Percentiles rank a stretch among this genome's conserved stretches.
phyloP scores from a whole-genome alignment of 495 filamentous ascomycete genomes.

The Hypoxylon lenormandii region DNA sequence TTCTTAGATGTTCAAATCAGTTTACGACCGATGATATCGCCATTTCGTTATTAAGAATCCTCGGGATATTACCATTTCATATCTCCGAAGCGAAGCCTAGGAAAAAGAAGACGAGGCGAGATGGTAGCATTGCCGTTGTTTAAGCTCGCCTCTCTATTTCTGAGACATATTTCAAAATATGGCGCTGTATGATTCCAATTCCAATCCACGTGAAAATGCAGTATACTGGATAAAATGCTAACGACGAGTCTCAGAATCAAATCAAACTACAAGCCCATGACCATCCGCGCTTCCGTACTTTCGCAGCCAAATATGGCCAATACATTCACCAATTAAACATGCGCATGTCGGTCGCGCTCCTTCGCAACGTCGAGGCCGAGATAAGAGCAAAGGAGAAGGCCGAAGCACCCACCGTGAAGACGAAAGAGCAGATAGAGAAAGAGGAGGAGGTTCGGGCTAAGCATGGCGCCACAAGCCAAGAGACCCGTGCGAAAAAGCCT shows the following conservation, averaged over 20 bases:
- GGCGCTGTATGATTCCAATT: slow-evolving; percentile 61
- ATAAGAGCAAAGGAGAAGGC: slow-evolving; percentile 71
- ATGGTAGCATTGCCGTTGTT: slow-evolving; percentile 67
- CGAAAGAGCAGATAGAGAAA: slow-evolving; percentile 75
- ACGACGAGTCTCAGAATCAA: slow-evolving; percentile 72
- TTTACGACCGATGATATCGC: slow-evolving; percentile 5
- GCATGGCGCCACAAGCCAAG: slow-evolving; percentile 55
- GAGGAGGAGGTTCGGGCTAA: slow-evolving; percentile 67
- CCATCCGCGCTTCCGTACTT: slow-evolving; percentile 85
- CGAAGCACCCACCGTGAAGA: slow-evolving; percentile 82
- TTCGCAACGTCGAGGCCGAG: slow-evolving; percentile 79
- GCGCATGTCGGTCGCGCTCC: slow-evolving; percentile 83
- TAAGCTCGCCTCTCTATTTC: slow-evolving; percentile 62
- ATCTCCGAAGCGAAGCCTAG: slow-evolving; percentile 14
- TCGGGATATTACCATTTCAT: slow-evolving; percentile 8
- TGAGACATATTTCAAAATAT: slow-evolving; percentile 70
- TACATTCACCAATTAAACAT: slow-evolving; percentile 91
- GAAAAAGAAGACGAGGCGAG: slow-evolving; percentile 16
- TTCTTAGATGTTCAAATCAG: slow-evolving; percentile 1
- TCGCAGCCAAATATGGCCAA: slow-evolving; percentile 78
- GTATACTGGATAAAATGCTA: slow-evolving; percentile 18
- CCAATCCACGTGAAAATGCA: background rate
- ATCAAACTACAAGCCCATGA: slow-evolving; percentile 96
- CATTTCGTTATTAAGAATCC: slow-evolving; percentile 1
- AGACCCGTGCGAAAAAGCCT: slow-evolving; percentile 51